These are phyloP conservation scores for Yamadazyma spencermartinsiae DNA, from an alignment of 1,139 yeast genomes.

Conservation along the genomic window DNA sequence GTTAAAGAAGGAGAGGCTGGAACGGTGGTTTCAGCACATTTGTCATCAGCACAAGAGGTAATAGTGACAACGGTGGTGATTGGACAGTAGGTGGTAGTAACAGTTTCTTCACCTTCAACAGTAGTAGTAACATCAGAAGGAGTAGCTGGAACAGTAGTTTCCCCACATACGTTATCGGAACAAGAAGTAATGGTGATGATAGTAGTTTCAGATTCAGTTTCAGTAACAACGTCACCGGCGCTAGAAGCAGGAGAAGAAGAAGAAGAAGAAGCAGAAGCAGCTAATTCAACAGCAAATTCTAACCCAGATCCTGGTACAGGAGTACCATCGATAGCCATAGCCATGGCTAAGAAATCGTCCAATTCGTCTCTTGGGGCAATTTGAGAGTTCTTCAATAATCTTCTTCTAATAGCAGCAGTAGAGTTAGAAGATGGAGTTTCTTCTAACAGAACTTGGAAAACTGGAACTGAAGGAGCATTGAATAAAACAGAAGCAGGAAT, in stretches of 20 bases:
- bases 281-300: slow-evolving; percentile 24
- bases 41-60: slow-evolving; percentile 45
- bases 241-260: slow-evolving; percentile 15
- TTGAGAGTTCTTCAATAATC: slow-evolving; percentile 26
- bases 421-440: slow-evolving; percentile 38
- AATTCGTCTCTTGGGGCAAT: slow-evolving; percentile 17
- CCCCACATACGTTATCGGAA: slow-evolving; percentile 32
- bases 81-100: slow-evolving; percentile 39
- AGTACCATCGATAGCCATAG: slow-evolving; percentile 31
- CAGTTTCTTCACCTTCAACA: slow-evolving; percentile 25
- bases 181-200: slow-evolving; percentile 49
- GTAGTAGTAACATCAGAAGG: slow-evolving; percentile 18
- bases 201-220: slow-evolving; percentile 25
- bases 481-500: slow-evolving; percentile 35
- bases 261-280: slow-evolving; percentile 16
- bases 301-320: slow-evolving; percentile 19
- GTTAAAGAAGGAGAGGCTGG: slow-evolving; percentile 32
- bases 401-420: slow-evolving; percentile 44
- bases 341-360: slow-evolving; percentile 33
- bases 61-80: slow-evolving; percentile 38
- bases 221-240: slow-evolving; percentile 19
- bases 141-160: slow-evolving; percentile 32
- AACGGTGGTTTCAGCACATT: slow-evolving; percentile 30
- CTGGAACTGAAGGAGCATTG: slow-evolving; percentile 24
- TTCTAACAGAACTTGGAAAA: slow-evolving; percentile 32